Percentiles rank a stretch among this genome's conserved stretches.
Conservation (phyloP, 2,329 filamentous ascomycete species). For the Colletotrichum destructivum region DNA sequence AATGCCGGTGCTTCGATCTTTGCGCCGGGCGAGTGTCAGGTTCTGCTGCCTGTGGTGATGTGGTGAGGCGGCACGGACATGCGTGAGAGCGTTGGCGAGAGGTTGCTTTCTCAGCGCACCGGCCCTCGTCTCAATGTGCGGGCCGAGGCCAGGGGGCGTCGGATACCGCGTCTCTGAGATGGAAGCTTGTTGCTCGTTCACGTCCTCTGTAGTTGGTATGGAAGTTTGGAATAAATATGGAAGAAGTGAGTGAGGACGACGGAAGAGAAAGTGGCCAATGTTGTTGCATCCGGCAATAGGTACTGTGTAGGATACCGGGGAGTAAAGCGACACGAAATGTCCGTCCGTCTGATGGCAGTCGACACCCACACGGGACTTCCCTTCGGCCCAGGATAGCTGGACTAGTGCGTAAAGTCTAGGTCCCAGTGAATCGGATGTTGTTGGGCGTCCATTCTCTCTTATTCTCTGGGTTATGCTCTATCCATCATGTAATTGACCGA, state of each 20-base stretch:
- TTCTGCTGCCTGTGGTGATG: conserved; percentile 3
- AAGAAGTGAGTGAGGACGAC: background rate
- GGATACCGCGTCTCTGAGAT: background rate
- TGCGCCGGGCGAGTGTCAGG: conserved; percentile 13
- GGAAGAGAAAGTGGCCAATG: background rate
- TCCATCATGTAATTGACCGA: background rate
- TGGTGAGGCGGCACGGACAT: conserved; percentile 9
- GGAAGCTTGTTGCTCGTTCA: conserved; percentile 5
- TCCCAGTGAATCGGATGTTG: background rate
- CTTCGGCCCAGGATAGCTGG: conserved; percentile 21
- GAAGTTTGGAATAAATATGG: background rate
- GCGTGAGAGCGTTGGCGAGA: background rate
- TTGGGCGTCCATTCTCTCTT: too few species aligned
- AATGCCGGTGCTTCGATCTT: conserved; percentile 9
- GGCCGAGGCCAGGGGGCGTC: background rate
- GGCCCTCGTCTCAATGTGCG: conserved; percentile 8
- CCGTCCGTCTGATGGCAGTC: conserved; percentile 31
- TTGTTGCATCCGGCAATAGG: background rate
- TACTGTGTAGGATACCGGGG: background rate
- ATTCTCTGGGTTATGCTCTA: background rate
- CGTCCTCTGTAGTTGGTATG: background rate
- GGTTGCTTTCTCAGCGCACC: background rate
- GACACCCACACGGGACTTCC: conserved; percentile 24
- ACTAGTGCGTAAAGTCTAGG: background rate
- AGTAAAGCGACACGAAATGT: background rate